These are phyloP conservation scores for Deuterostichococcus epilithicus DNA, from an alignment of 139 green algal species.

Conservation along the genomic window DNA sequence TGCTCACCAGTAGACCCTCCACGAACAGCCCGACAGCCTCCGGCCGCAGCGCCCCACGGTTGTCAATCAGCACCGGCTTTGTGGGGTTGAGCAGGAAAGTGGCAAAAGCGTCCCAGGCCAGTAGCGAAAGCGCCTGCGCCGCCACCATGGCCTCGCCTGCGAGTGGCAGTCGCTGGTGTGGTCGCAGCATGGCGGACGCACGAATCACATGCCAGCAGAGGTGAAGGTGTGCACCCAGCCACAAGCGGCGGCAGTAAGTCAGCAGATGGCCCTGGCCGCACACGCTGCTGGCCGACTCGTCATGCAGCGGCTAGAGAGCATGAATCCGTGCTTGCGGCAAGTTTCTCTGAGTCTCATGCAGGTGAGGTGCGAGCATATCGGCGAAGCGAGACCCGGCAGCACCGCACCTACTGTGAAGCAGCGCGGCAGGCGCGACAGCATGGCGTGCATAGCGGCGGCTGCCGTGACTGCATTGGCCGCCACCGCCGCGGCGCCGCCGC, in stretches of 20 bases:
- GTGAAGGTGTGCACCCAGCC: background rate
- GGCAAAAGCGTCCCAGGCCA: background rate
- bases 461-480: slow-evolving; percentile 1
- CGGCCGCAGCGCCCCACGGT: background rate
- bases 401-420: slow-evolving; percentile 35
- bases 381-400: background rate
- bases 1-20: background rate
- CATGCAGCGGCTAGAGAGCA: background rate
- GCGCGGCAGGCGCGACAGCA: slow-evolving; percentile 30
- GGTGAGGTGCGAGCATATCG: background rate
- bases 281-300: background rate
- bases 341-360: no score
- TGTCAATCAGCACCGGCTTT: background rate
- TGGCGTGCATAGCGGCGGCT: slow-evolving; percentile 12
- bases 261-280: background rate
- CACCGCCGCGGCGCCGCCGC: background rate
- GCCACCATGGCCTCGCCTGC: slow-evolving; percentile 40
- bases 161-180: background rate
- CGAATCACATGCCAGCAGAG: background rate
- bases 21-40: background rate
- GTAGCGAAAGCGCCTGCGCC: slow-evolving; percentile 24
- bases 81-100: background rate
- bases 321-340: background rate
- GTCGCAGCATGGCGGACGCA: background rate
- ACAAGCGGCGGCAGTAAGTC: background rate